A percentile compares a stretch with the other conserved stretches of the same genome.
Evolutionary conservation across 1,284 basidiomycete genomes (phyloP).

Genomic region (Golubevia pallescens): DNA sequence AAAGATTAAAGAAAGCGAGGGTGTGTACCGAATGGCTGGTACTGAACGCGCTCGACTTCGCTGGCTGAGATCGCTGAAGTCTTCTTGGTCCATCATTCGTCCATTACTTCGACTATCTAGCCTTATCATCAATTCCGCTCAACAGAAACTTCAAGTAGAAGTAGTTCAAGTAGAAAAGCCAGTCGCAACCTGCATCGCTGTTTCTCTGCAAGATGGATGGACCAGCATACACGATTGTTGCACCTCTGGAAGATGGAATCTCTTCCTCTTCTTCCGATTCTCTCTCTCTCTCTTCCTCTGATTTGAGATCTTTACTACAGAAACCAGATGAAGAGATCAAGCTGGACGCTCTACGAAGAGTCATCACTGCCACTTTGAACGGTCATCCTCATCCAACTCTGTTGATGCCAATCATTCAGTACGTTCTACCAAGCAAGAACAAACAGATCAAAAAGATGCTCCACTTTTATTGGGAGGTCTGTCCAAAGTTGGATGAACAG

Average conservation of each 20-base stretch:
- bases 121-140: too few relatives aligned
- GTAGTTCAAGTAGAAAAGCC: too few relatives aligned
- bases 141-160: too few relatives aligned
- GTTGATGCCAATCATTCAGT: slow-evolving; percentile 99
- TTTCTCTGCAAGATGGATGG: background rate
- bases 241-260: background rate
- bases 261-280: background rate
- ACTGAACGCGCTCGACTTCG: too few relatives aligned
- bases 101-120: too few relatives aligned
- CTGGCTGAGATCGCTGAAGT: too few relatives aligned
- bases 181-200: too few relatives aligned
- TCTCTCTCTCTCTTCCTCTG: slow-evolving; percentile 7
- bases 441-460: slow-evolving; percentile 98
- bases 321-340: slow-evolving; percentile 57
- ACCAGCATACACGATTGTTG: background rate
- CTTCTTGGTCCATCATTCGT: too few relatives aligned
- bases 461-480: slow-evolving; percentile 99
- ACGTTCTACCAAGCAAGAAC: slow-evolving; percentile 89
- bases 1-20: too few relatives aligned
- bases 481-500: slow-evolving; percentile 94
- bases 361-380: slow-evolving; percentile 62
- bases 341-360: slow-evolving; percentile 59
- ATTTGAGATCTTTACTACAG: slow-evolving; percentile 55
- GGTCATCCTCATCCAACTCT: slow-evolving; percentile 74
- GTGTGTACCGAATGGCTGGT: too few relatives aligned